phyloP scores from a whole-genome alignment of 2,329 filamentous ascomycete genomes.

The Xylariaceae sp. region DNA sequence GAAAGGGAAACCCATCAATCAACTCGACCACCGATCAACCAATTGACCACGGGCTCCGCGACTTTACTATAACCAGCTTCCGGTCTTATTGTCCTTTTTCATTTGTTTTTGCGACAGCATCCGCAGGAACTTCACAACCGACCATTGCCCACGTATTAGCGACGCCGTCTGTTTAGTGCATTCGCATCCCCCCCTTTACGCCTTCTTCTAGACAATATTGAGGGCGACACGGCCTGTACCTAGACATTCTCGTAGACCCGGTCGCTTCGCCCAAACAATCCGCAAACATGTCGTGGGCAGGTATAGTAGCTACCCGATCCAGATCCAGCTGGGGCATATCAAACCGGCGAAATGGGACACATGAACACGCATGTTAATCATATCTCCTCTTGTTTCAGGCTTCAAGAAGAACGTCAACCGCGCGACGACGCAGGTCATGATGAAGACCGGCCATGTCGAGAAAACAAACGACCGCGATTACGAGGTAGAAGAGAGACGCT shows the following conservation, averaged over 20 bases:
- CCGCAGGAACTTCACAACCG: not conserved
- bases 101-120: not conserved
- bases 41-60: not conserved
- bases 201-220: not conserved
- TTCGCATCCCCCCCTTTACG: not conserved
- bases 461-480: constrained; percentile 98
- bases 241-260: constrained; percentile 3
- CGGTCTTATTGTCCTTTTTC: not conserved
- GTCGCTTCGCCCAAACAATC: constrained; percentile 9
- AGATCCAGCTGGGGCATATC: not conserved
- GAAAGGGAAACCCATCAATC: not conserved
- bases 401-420: constrained; percentile 98
- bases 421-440: constrained; percentile 99
- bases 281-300: constrained; percentile 64
- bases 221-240: not conserved
- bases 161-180: not conserved
- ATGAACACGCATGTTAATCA: constrained; percentile 13
- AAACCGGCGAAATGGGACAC: not conserved
- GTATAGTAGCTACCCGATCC: constrained; percentile 34
- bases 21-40: not conserved
- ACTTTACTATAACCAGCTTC: not conserved
- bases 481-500: constrained; percentile 94
- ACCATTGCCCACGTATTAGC: not conserved
- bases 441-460: constrained; percentile 99
- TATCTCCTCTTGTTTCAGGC: constrained; percentile 39